Conservation (phyloP, 2,329 filamentous ascomycete species). For the Alternaria triticina region DNA sequence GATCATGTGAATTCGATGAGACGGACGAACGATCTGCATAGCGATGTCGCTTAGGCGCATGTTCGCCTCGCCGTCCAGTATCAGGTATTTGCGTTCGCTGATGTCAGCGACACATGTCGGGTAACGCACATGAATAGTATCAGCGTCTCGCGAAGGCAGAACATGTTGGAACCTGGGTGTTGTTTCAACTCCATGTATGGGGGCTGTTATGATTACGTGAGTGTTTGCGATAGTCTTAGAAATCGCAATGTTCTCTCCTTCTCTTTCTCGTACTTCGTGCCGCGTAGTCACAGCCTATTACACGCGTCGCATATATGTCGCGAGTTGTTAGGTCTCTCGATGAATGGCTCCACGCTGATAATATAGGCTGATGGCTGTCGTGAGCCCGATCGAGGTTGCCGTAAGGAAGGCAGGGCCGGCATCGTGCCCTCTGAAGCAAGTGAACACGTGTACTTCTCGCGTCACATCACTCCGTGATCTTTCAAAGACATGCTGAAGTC, state of each 20-base stretch:
- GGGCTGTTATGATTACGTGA: background rate
- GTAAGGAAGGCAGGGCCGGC: background rate
- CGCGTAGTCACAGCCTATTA: background rate
- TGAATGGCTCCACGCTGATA: background rate
- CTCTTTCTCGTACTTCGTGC: background rate
- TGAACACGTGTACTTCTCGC: background rate
- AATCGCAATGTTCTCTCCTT: background rate
- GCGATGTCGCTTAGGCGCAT: background rate
- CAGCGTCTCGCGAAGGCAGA: background rate
- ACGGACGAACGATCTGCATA: background rate
- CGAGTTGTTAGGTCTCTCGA: background rate
- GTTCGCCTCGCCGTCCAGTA: background rate
- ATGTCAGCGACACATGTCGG: background rate
- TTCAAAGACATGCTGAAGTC: background rate
- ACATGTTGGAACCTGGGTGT: background rate
- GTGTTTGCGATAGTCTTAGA: background rate
- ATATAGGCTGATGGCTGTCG: background rate
- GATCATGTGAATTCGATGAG: rapidly evolving
- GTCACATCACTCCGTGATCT: background rate
- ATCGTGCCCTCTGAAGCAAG: background rate
- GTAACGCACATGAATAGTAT: background rate
- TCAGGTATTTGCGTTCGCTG: background rate
- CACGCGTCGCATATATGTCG: background rate
- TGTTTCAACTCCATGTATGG: background rate
- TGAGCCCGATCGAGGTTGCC: background rate